Percentiles rank a stretch among this genome's conserved stretches.
phyloP scores from a whole-genome alignment of 73 alveolate species.

The Blepharisma stoltei region DNA sequence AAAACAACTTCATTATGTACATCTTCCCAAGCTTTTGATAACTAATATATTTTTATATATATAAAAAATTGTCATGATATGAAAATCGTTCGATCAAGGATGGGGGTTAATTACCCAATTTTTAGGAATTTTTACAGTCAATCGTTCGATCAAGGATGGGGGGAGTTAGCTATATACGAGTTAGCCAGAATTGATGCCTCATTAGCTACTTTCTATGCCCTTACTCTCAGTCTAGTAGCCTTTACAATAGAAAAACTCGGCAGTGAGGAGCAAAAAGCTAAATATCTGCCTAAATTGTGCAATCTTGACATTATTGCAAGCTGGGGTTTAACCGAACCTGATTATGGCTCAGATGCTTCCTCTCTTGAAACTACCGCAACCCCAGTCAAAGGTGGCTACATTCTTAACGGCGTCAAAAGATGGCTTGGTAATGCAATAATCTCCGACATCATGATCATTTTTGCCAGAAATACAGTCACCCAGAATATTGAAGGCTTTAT shows the following conservation, averaged over 20 bases:
- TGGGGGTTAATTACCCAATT: too few relatives aligned
- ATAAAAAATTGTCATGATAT: too few relatives aligned
- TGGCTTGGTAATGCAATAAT: slow-evolving; percentile 66
- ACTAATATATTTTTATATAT: too few relatives aligned
- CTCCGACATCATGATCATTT: slow-evolving; percentile 47
- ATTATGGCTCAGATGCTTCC: slow-evolving; percentile 64
- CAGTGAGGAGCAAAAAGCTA: slow-evolving; percentile 54
- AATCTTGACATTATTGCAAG: slow-evolving; percentile 37
- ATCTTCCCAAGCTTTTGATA: too few relatives aligned
- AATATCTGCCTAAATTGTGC: slow-evolving; percentile 40
- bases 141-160: too few relatives aligned
- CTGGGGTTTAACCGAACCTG: slow-evolving; percentile 68
- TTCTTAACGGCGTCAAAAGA: slow-evolving; percentile 55
- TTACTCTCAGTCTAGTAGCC: slow-evolving; percentile 39
- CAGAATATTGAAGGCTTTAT: slow-evolving; percentile 49
- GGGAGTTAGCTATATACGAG: slow-evolving; percentile 43
- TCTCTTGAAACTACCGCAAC: slow-evolving; percentile 51
- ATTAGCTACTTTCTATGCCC: slow-evolving; percentile 47
- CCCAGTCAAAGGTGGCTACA: slow-evolving; percentile 53
- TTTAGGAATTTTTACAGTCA: too few relatives aligned
- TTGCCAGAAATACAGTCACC: slow-evolving; percentile 56
- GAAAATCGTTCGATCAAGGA: too few relatives aligned
- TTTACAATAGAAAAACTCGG: slow-evolving; percentile 51
- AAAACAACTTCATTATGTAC: too few relatives aligned
- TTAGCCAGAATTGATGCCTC: slow-evolving; percentile 49